A percentile compares a stretch with the other conserved stretches of the same genome.
Evolutionary conservation across 106 monocot species (phyloP).

Genomic region (Platanthera zijinensis): DNA sequence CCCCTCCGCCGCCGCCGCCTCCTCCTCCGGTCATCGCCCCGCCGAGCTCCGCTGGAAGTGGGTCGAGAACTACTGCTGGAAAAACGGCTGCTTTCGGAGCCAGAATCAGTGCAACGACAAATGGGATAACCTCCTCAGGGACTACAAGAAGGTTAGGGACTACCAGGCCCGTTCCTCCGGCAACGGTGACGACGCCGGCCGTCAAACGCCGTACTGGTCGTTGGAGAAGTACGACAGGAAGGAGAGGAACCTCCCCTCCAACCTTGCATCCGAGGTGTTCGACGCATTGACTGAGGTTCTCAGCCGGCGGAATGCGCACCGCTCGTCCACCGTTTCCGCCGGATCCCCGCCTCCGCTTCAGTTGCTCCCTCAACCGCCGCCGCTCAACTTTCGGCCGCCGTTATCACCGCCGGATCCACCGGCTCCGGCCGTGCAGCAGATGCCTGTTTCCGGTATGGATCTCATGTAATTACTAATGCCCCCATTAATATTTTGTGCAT

Average conservation of each 20-base stretch:
- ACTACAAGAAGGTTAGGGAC: conserved; percentile 65
- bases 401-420: no score
- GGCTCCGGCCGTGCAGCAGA: no score
- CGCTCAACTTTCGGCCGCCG: no score
- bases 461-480: no score
- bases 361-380: no score
- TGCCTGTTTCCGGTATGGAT: no score
- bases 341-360: no score
- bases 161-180: conserved; percentile 21
- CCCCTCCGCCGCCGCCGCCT: not conserved
- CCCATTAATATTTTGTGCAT: no score
- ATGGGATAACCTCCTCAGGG: conserved; percentile 66
- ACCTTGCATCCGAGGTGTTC: conserved; percentile 66
- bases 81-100: conserved; percentile 44
- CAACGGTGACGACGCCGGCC: not conserved
- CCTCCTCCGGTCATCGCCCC: conserved; percentile 10
- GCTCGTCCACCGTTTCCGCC: not conserved
- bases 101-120: conserved; percentile 83
- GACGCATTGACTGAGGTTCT: conserved; percentile 70
- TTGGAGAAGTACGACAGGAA: conserved; percentile 37
- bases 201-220: conserved; percentile 34
- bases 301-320: conserved; percentile 41
- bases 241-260: conserved; percentile 49
- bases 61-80: conserved; percentile 77
- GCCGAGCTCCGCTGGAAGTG: conserved; percentile 74